These are phyloP conservation scores for Tardiomyces depauwii DNA, from an alignment of 1,139 yeast genomes.

Conservation along the genomic window DNA sequence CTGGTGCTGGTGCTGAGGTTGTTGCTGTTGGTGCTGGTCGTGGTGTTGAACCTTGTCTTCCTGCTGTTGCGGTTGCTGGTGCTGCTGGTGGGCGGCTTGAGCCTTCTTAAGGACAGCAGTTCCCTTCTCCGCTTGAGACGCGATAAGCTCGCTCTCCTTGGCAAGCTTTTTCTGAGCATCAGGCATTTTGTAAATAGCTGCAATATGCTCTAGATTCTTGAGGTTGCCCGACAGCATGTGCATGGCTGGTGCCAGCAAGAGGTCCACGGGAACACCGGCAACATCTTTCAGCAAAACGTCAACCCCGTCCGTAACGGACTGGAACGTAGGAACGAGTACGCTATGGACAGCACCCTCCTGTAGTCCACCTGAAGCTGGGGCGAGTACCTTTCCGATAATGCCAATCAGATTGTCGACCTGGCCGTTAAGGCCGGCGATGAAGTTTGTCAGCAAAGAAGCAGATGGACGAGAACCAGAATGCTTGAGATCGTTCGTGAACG, in stretches of 20 bases:
- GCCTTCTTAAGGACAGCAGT: not conserved
- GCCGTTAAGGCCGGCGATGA: conserved; percentile 23
- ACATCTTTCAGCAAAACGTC: conserved; percentile 18
- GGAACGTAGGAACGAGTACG: conserved; percentile 21
- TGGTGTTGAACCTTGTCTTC: too few relatives aligned
- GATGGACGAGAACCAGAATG: conserved; percentile 15
- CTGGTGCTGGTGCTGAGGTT: too few relatives aligned
- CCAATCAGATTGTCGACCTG: conserved; percentile 24
- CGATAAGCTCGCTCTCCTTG: not conserved
- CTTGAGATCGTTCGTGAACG: conserved; percentile 14
- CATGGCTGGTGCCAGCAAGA: conserved; percentile 3
- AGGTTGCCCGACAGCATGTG: not conserved
- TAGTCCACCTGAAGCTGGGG: conserved; percentile 17
- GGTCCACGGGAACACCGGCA: conserved; percentile 12
- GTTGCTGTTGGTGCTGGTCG: too few relatives aligned
- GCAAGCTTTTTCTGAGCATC: not conserved
- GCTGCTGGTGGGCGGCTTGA: too few relatives aligned
- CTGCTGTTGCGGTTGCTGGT: too few relatives aligned
- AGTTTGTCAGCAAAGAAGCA: conserved; percentile 14
- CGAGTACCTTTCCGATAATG: conserved; percentile 10
- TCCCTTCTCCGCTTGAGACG: not conserved
- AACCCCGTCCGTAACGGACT: conserved; percentile 21
- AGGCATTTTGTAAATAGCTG: not conserved
- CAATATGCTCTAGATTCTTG: not conserved
- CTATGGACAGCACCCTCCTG: conserved; percentile 16